Base-by-base conservation (phyloP, 2,329 filamentous ascomycete species). In the Nothophoma quercina region DNA sequence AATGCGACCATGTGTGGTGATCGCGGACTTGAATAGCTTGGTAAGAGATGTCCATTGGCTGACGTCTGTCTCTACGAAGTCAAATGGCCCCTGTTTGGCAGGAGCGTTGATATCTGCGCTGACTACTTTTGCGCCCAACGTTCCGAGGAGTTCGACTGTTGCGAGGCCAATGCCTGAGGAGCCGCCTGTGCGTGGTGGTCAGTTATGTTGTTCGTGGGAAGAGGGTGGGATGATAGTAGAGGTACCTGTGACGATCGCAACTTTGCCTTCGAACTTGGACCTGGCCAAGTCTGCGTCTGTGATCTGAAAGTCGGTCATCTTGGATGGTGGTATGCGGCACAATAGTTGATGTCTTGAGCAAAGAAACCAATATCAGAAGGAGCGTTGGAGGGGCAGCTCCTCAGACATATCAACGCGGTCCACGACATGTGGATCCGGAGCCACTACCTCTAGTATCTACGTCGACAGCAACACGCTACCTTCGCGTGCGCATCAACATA, bases 81-180 rank as follows among this genome's bases (percentile, higher is more conserved):
- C 40, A 78, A 65, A 71, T 56, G 55, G 36, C 23, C 51, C 45
- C 7, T 45, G 10, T 8, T 50, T 32, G 13, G 60, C 60, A 0
- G 75, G 72, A 8, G 77, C 67, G 32, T 79, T 77, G 35, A 85
- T 60, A 61, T 87, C 85, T 21, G 76, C 83, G 30, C 75, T 79
- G 51, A 86, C 74, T 12, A 87, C 83, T n/a, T 70, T 75, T 22
- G 83, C 83, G 28, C 83, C 83, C 0, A 79, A 66, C 1, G 77
- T 74, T 2, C 85, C 73, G 15, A 85, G 78, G 4, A 83, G 72
- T 5, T 79, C 65, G 10, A 78, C 76, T 2, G 84, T 84, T 32
- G 81, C 81, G 18, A 84, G 76, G 30, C 84, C 84, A 45, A 86
- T 87, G 29, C 84, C 84, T 6, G 82, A 84, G 0, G 81, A 83